Evolutionary conservation across 2,329 filamentous ascomycete species (phyloP), one percentile per base, ranked within the genome.

Genomic region (Phyllosticta capitalensis): DNA sequence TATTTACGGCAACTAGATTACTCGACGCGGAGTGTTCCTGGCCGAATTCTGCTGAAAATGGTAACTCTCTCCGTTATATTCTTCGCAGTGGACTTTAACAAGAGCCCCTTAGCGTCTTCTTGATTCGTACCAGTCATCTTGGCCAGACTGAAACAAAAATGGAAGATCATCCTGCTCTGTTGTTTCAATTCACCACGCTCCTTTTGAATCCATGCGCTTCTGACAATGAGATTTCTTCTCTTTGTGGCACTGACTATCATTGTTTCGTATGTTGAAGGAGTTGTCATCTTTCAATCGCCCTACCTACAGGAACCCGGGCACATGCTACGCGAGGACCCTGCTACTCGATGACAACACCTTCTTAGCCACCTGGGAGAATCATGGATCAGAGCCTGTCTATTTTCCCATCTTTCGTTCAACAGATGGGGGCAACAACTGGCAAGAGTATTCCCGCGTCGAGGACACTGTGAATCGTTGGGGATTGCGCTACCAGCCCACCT

Each of bases 401-500:
- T 77, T 76, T 62, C 76, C 76, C 28, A 75, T 78, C 64, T 78
- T 72, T 65, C 74, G 68, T 66, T 81, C 73, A 65, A 72, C 67
- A 61, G 77, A 82, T 69, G 66, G 73, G 62, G 67, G 76, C 12
- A 67, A 69, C 20, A 83, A 80, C 1, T 90, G 87, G 87, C 75
- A 76, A 17, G 80, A 86, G 67, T 75, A 88, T 55, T 82, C 84
- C 3, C 77, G 78, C 14, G 82, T 89, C 9, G 75, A 81, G 14
- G 87, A 90, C 67, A 77, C 81, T 54, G 82, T 81, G 28, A 85
- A 87, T 63, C 79, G 79, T 50, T 84, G 81, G 75, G 87, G 87
- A 20, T 69, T 88, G 58, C 79, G 84, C 28, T 88, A 88, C 66
- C 87, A 90, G 66, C 87, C 87, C 0, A 81, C 83, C 69, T 75